Evolutionary conservation across 179 eudicot genomes (phyloP).

Genomic region (Gypsophila paniculata): DNA sequence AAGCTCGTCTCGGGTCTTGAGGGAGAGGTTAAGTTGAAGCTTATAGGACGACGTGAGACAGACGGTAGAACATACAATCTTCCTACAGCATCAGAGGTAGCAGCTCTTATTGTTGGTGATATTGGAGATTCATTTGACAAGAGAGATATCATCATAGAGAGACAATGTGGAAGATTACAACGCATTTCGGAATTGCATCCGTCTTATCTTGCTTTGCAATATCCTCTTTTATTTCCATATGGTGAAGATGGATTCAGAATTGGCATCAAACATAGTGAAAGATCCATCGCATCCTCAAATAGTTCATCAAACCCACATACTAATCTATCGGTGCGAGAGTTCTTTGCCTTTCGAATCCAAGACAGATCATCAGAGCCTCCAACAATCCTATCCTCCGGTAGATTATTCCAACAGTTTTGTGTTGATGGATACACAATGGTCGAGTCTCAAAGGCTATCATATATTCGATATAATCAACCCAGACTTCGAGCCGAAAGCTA

Average conservation of each 20-base stretch:
- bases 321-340: background rate
- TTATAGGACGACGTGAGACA: background rate
- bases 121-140: background rate
- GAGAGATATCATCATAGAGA: background rate
- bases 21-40: background rate
- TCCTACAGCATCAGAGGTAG: background rate
- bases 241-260: background rate
- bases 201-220: background rate
- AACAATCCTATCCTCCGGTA: background rate
- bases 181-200: background rate
- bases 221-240: background rate
- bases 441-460: slow-evolving; percentile 7
- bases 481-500: background rate
- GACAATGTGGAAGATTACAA: background rate
- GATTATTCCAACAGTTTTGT: background rate
- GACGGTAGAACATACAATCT: background rate
- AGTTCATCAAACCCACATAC: background rate
- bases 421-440: slow-evolving; percentile 7
- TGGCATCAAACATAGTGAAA: background rate
- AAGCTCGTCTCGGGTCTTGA: background rate
- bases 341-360: background rate
- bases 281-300: too few relatives aligned
- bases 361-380: background rate
- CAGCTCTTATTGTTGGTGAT: background rate
- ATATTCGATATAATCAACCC: background rate